phyloP scores from a whole-genome alignment of 2,329 filamentous ascomycete species.

The Diplodia intermedia region DNA sequence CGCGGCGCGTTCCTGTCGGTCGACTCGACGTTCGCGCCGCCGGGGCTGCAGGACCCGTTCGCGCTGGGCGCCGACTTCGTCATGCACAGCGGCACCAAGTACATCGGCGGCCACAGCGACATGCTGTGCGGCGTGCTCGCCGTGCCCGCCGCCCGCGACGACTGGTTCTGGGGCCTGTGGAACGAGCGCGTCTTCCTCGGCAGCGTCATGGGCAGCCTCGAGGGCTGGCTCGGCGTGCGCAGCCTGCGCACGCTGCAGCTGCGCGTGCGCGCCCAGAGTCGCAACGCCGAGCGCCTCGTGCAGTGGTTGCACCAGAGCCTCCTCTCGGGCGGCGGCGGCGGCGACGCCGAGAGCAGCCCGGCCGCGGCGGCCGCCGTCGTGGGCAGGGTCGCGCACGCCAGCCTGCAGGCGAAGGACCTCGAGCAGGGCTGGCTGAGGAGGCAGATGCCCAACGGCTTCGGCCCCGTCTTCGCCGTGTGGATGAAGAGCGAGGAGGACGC shows the following conservation, averaged over 20 bases:
- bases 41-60: constrained; percentile 87
- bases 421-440: constrained; percentile 68
- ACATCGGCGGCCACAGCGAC: constrained; percentile 94
- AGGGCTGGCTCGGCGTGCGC: constrained; percentile 89
- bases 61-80: constrained; percentile 79
- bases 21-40: constrained; percentile 92
- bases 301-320: constrained; percentile 66
- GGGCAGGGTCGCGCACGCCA: constrained; percentile 68
- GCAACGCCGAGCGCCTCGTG: constrained; percentile 73
- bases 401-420: constrained; percentile 70
- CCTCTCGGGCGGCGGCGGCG: not conserved
- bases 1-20: constrained; percentile 79
- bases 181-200: constrained; percentile 79
- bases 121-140: constrained; percentile 86
- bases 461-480: constrained; percentile 82
- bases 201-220: constrained; percentile 84
- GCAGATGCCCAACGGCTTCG: constrained; percentile 93
- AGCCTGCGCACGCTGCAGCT: constrained; percentile 86
- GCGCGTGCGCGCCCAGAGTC: constrained; percentile 77
- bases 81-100: constrained; percentile 95
- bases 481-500: constrained; percentile 69
- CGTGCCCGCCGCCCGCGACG: constrained; percentile 50
- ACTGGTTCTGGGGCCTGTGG: constrained; percentile 59
- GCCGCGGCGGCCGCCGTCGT: constrained; percentile 57
- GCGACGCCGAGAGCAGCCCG: constrained; percentile 42